Evolutionary conservation across 164 flowering plant species (phyloP).

Genomic region (Cinnamomum micranthum): DNA sequence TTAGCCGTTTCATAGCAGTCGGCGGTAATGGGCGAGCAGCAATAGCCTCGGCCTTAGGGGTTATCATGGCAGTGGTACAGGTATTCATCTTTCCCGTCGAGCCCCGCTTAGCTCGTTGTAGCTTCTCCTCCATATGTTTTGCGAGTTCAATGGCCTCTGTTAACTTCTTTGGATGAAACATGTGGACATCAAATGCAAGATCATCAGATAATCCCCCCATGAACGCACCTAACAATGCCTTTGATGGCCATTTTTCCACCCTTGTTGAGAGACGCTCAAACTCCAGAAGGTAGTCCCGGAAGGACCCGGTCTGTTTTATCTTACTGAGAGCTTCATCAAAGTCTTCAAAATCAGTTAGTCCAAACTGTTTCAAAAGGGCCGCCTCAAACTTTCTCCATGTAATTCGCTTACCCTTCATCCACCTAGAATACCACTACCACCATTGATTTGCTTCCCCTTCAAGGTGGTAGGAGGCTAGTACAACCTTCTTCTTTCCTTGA

Average conservation of each 20-base stretch:
- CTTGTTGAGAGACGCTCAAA: neutral
- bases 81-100: neutral
- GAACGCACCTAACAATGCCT: neutral
- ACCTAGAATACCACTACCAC: conserved; percentile 3
- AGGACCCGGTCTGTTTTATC: neutral
- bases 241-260: no score
- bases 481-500: neutral
- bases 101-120: no score
- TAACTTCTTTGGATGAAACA: neutral
- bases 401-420: neutral
- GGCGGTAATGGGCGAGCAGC: neutral
- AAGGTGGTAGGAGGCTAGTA: conserved; percentile 3
- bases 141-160: neutral
- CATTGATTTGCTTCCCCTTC: conserved; percentile 12
- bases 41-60: neutral
- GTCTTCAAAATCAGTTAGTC: neutral
- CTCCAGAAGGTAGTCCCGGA: neutral
- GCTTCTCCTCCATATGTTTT: neutral
- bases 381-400: neutral
- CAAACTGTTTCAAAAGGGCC: neutral
- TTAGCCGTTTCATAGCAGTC: neutral
- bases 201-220: neutral
- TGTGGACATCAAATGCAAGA: neutral
- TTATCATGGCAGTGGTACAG: no score
- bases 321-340: neutral